A percentile compares a stretch with the other conserved stretches of the same genome.
These are phyloP conservation scores for Nissolia schottii DNA, from an alignment of 306 rosid species.

Conservation along the genomic window DNA sequence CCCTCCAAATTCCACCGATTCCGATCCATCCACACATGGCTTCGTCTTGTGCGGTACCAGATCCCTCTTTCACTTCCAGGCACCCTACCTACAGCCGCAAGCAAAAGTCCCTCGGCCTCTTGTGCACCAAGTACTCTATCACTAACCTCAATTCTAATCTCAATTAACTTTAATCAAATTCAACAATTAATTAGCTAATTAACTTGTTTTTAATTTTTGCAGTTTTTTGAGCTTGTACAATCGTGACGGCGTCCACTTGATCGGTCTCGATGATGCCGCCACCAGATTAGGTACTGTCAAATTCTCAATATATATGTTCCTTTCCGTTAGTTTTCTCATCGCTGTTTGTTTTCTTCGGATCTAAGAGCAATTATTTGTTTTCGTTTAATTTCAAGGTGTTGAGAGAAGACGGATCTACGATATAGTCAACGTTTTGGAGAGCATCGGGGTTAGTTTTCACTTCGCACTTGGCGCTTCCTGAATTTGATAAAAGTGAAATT, in stretches of 20 bases:
- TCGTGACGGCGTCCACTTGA: slow-evolving; percentile 49
- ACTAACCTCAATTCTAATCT: background rate
- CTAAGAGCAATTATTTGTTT: background rate
- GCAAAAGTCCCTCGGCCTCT: slow-evolving; percentile 76
- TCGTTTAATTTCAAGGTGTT: slow-evolving; percentile 39
- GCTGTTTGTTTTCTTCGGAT: background rate
- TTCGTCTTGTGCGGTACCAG: slow-evolving; percentile 27
- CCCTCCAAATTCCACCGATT: slow-evolving; percentile 18
- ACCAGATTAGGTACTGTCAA: slow-evolving; percentile 67
- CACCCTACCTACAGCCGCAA: slow-evolving; percentile 50
- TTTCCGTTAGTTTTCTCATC: too few relatives aligned
- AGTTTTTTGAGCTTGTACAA: slow-evolving; percentile 74
- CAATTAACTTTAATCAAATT: background rate
- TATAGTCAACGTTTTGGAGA: slow-evolving; percentile 84
- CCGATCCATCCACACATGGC: slow-evolving; percentile 15
- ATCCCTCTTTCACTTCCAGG: slow-evolving; percentile 31
- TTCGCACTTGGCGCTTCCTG: background rate
- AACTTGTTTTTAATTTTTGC: background rate
- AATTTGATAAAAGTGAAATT: too few relatives aligned
- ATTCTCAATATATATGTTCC: too few relatives aligned
- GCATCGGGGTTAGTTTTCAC: slow-evolving; percentile 58
- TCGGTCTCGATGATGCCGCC: slow-evolving; percentile 97
- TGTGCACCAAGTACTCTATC: slow-evolving; percentile 75
- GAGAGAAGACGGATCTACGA: slow-evolving; percentile 95
- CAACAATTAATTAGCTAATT: background rate